Evolutionary conservation across 768 basidiomycete genomes (phyloP), one percentile per base, ranked within the genome.

Genomic region (Cystofilobasidium ferigula): DNA sequence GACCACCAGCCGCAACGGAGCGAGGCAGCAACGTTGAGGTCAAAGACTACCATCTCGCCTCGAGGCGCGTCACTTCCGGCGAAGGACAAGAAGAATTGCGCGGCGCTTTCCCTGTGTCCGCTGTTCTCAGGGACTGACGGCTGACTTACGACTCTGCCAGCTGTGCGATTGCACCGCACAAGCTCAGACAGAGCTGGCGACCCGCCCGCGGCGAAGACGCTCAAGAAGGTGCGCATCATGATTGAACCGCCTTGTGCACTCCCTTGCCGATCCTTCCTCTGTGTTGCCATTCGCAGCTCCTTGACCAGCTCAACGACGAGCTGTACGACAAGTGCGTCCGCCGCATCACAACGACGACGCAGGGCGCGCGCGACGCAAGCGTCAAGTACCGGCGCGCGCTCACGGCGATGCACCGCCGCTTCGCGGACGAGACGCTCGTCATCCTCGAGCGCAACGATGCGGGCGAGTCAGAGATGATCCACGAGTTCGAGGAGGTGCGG

Each of bases 231-330:
- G 26, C 26, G 30, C 18, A 2, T 54, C 28, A 4, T 22, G 14
- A 24, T 14, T 54, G 28, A 2, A 30, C 28, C 6, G 51, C 18
- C 7, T 28, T 4, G 18, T 51, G n/a, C 5, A 8, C n/a, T 12
- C 26, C 20, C n/a, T n/a, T 26, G 4, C 13, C 20, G 28, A 13
- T 30, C 51, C 20, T 20, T 13, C 6, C 47, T 3, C 47, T 24
- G 10, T 24, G 22, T 14, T 3, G 14, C 20, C 40, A 12, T 42
- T 42, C 40, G 22, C 51, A 54, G 51, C 51, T 54, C 3, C 51
- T 54, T 28, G 51, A 54, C 51, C 12, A 32, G 12, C 51, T 54
- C 51, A 54, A 54, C 30, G 51, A 54, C 3, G 51, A 54, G 51
- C 51, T 54, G 1, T 3, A 6, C 51, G 30, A 54, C 28, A 54